Percentiles rank a stretch among this genome's conserved stretches.
Conservation (phyloP, 73 alveolate species). For the Vitrella brassicaformis region DNA sequence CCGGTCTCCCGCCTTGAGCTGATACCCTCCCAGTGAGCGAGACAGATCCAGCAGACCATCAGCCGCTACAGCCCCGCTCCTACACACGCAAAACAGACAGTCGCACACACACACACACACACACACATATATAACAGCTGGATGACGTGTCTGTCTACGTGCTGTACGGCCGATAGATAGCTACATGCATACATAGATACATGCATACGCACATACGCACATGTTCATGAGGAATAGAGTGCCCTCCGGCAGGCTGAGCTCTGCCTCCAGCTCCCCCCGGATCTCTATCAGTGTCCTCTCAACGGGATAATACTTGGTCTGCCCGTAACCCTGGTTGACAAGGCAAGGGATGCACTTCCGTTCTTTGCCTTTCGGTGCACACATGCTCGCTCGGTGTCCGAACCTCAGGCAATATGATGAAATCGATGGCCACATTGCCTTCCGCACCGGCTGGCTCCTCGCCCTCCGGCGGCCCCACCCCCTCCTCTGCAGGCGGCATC, state of each 20-base stretch:
- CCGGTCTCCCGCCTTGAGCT: neutral
- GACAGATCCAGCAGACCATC: neutral
- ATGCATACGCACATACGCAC: no score
- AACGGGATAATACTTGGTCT: constrained; percentile 9
- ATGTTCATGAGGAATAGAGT: constrained; percentile 25
- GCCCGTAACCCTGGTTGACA: constrained; percentile 27
- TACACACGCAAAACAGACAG: no score
- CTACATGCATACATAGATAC: no score
- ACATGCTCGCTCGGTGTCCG: neutral
- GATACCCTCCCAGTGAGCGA: neutral
- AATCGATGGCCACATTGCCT: constrained; percentile 14
- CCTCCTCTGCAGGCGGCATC: no score
- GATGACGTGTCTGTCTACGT: no score
- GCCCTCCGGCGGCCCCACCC: no score
- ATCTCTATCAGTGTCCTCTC: constrained; percentile 13
- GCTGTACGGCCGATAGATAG: no score
- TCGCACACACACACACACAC: no score
- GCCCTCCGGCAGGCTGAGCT: constrained; percentile 31
- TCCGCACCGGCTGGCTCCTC: no score
- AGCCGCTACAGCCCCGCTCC: neutral
- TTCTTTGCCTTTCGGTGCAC: no score
- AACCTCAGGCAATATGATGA: constrained; percentile 29
- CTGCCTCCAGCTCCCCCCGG: constrained; percentile 25
- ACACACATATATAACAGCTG: no score
- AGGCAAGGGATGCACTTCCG: no score